These are phyloP conservation scores for Monosporascus sp. DNA, from an alignment of 2,329 filamentous ascomycete species.

Conservation along the genomic window DNA sequence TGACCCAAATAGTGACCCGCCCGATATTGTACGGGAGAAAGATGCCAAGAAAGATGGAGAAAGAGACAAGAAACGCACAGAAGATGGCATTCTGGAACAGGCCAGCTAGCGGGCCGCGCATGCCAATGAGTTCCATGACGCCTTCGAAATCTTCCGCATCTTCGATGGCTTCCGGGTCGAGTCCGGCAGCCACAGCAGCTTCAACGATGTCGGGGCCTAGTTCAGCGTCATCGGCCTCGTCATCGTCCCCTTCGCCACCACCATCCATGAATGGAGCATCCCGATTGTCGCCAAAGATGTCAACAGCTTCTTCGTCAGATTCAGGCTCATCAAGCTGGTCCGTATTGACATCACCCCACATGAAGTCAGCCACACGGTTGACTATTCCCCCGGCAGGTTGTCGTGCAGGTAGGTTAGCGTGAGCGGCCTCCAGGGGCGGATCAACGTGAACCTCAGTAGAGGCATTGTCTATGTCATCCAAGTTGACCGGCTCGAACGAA, in stretches of 20 bases:
- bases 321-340: constrained; percentile 32
- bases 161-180: constrained; percentile 72
- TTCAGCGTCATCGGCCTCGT: constrained; percentile 36
- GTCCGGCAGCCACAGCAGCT: constrained; percentile 59
- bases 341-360: constrained; percentile 53
- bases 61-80: constrained; percentile 81
- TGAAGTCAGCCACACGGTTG: constrained; percentile 49
- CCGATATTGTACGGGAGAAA: constrained; percentile 92
- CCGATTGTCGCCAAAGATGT: constrained; percentile 46
- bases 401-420: constrained; percentile 1
- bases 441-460: constrained; percentile 1
- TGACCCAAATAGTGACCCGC: constrained; percentile 71
- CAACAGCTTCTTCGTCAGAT: constrained; percentile 49
- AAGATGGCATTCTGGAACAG: constrained; percentile 94
- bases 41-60: constrained; percentile 79
- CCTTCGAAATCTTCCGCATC: constrained; percentile 94
- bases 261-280: constrained; percentile 33
- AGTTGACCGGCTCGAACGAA: background rate
- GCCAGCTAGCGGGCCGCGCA: constrained; percentile 86
- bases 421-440: constrained; percentile 3
- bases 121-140: constrained; percentile 90
- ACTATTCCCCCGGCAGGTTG: constrained; percentile 33
- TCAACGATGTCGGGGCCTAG: constrained; percentile 50
- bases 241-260: constrained; percentile 22
- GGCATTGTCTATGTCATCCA: constrained; percentile 1